A percentile compares a stretch with the other conserved stretches of the same genome.
Conservation (phyloP, 73 alveolate species). For the Tetrahymena malaccensis region DNA sequence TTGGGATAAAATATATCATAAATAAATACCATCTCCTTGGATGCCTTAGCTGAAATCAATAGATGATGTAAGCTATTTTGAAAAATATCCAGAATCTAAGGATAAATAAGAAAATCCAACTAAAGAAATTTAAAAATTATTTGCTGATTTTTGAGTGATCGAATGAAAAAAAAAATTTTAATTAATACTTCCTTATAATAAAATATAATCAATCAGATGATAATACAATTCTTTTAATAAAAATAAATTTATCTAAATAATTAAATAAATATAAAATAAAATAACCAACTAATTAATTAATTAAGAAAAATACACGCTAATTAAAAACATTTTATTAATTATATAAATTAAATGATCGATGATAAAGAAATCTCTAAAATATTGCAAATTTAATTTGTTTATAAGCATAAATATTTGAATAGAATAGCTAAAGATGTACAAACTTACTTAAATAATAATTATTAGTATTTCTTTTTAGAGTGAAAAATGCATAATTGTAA, state of each 20-base stretch:
- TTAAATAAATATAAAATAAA: too few species aligned
- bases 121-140: conserved; percentile 21
- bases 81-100: conserved; percentile 66
- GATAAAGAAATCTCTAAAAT: too few species aligned
- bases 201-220: neutral
- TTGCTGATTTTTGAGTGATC: conserved; percentile 34
- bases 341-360: neutral
- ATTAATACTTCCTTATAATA: neutral
- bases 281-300: neutral
- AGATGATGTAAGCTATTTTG: conserved; percentile 71
- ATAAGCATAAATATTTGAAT: neutral
- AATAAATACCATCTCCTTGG: conserved; percentile 88
- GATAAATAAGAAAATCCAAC: conserved; percentile 44
- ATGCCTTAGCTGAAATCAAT: conserved; percentile 59
- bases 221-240: too few species aligned
- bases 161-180: neutral
- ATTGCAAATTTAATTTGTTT: too few species aligned
- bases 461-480: neutral
- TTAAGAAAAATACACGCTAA: neutral
- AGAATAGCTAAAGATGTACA: too few species aligned
- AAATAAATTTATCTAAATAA: too few species aligned
- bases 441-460: too few species aligned
- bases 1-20: conserved; percentile 50
- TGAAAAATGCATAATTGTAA: neutral
- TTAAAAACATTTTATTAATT: too few species aligned